phyloP scores from a whole-genome alignment of 139 green algal species.

The Chlorella sp. region DNA sequence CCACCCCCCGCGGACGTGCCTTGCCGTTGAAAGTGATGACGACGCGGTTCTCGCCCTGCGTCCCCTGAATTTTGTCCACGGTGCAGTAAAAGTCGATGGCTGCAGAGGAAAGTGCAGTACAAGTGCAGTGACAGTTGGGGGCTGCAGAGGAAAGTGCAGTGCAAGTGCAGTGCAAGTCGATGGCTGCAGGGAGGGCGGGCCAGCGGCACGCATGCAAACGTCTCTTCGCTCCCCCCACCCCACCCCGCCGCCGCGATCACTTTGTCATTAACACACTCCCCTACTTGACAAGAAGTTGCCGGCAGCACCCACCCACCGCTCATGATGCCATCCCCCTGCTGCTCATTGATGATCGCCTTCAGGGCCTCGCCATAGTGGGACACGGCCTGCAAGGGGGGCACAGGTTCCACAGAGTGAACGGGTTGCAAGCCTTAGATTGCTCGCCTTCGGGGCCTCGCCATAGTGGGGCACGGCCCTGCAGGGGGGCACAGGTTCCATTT shows the following conservation, averaged over 20 bases:
- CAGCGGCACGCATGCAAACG: no score
- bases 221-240: no score
- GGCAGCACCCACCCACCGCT: not conserved
- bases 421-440: no score
- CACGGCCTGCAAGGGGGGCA: conserved; percentile 49
- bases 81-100: conserved; percentile 56
- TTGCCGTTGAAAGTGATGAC: conserved; percentile 72
- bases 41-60: conserved; percentile 60
- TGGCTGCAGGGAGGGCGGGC: no score
- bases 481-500: no score
- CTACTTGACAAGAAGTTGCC: no score
- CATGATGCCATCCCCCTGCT: conserved; percentile 65
- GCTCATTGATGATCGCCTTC: conserved; percentile 46
- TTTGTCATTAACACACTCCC: no score
- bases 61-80: conserved; percentile 60
- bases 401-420: no score
- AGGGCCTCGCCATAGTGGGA: conserved; percentile 57
- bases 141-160: not conserved
- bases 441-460: no score
- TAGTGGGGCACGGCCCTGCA: not conserved
- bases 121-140: not conserved
- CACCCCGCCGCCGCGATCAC: not conserved
- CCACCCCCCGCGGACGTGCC: not conserved
- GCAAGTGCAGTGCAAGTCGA: not conserved
- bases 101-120: not conserved